Evolutionary conservation across 768 basidiomycete genomes (phyloP).

Genomic region (Suillus tomentosus): DNA sequence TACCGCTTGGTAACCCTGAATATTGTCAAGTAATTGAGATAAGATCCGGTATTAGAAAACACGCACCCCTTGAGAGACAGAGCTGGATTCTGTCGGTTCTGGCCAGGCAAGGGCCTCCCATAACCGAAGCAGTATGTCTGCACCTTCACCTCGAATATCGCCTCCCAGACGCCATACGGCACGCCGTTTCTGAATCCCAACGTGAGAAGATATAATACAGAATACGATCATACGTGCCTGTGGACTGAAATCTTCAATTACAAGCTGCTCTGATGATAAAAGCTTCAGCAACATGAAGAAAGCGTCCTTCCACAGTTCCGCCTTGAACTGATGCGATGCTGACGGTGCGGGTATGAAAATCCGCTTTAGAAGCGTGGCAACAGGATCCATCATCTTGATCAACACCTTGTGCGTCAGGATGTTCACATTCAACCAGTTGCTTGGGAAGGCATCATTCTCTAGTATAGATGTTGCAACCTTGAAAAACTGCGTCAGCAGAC

Average conservation of each 20-base stretch:
- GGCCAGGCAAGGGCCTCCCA: constrained; percentile 89
- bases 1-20: constrained; percentile 80
- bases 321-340: constrained; percentile 68
- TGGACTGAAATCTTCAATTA: constrained; percentile 93
- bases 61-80: constrained; percentile 69
- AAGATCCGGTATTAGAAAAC: neutral
- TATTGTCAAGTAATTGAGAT: constrained; percentile 6
- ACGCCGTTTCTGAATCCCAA: constrained; percentile 72
- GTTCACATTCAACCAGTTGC: constrained; percentile 89
- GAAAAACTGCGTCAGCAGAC: constrained; percentile 77
- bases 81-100: constrained; percentile 50
- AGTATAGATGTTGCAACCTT: constrained; percentile 79
- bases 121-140: constrained; percentile 70
- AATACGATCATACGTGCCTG: constrained; percentile 54
- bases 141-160: constrained; percentile 92
- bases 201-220: constrained; percentile 11
- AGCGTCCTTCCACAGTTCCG: constrained; percentile 77
- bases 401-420: constrained; percentile 86
- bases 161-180: constrained; percentile 97
- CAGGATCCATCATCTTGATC: constrained; percentile 85
- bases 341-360: constrained; percentile 77
- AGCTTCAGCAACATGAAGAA: constrained; percentile 83
- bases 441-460: constrained; percentile 85
- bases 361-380: constrained; percentile 73
- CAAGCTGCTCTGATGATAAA: constrained; percentile 85